Evolutionary conservation across 768 basidiomycete genomes (phyloP), one percentile per base, ranked within the genome.

Genomic region (Phaeotremella fagi): DNA sequence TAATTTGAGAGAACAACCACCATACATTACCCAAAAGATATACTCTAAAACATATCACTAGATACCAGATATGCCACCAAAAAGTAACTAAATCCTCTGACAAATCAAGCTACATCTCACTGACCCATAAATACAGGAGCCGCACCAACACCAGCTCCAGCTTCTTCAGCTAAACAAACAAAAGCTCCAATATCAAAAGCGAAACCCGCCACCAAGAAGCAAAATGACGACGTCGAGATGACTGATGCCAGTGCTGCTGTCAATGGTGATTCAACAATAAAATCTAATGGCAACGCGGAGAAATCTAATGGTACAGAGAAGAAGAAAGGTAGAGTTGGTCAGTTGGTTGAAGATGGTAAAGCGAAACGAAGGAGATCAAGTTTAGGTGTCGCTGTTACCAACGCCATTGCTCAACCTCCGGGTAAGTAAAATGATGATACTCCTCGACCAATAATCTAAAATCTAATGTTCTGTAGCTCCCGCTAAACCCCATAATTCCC

Each of bases 401-500:
- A 61, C 33, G 31, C 38, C n/a, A 54, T 70, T n/a, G 63, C 64
- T 20, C 52, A 55, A 28, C 58, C 60, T 16, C 68, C 68, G 31
- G 28, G 67, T 69, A 28, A 60, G 66, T 52, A 2, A 3, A n/a
- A n/a, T n/a, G n/a, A n/a, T n/a, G n/a, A n/a, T n/a, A n/a, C n/a
- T n/a, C n/a, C n/a, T n/a, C n/a, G n/a, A n/a, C n/a, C n/a, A n/a
- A n/a, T n/a, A n/a, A n/a, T n/a, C n/a, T n/a, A n/a, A n/a, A n/a
- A n/a, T n/a, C n/a, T n/a, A n/a, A n/a, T n/a, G n/a, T 33, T 3
- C 5, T 5, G 3, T 26, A 70, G 65, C 60, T 20, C 28, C 38
- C n/a, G 57, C 68, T 4, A 44, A 60, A n/a, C 90, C 89, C 18
- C 79, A 84, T 28, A 80, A 82, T 14, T 80, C 85, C 36, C 78